Conservation (phyloP, 495 filamentous ascomycete genomes). For the Penicillium argentinense region DNA sequence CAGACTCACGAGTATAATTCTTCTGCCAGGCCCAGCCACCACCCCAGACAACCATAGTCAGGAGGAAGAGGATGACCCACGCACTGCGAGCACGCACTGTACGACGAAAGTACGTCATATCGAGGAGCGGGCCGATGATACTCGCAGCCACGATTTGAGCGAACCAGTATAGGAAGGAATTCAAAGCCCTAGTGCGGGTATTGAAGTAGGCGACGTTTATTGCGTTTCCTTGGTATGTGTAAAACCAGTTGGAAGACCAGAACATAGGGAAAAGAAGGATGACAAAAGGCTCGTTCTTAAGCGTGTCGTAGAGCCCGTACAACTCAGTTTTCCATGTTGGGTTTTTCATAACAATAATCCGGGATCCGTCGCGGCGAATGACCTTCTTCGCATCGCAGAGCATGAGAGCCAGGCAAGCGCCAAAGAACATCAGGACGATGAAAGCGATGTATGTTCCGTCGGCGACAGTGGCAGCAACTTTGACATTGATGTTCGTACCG, state of each 20-base stretch:
- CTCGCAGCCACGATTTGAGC: constrained; percentile 47
- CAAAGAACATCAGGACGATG: constrained; percentile 41
- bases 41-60: constrained; percentile 45
- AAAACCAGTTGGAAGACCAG: constrained; percentile 70
- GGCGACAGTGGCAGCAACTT: constrained; percentile 28
- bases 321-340: constrained; percentile 58
- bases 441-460: constrained; percentile 49
- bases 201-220: constrained; percentile 43
- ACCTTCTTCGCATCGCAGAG: constrained; percentile 60
- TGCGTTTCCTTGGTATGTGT: constrained; percentile 63
- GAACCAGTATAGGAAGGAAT: constrained; percentile 45
- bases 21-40: constrained; percentile 48
- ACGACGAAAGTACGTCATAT: constrained; percentile 32
- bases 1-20: constrained; percentile 33
- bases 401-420: constrained; percentile 56
- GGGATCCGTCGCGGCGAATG: constrained; percentile 69
- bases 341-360: constrained; percentile 78
- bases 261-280: constrained; percentile 48
- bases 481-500: constrained; percentile 37
- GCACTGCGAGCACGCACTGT: constrained; percentile 33
- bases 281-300: constrained; percentile 34
- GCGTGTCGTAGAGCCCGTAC: constrained; percentile 33
- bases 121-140: constrained; percentile 40
- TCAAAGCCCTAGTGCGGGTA: constrained; percentile 42
- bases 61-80: constrained; percentile 33